These are phyloP conservation scores for Coemansia sp. DNA, from an alignment of 192 early-diverging fungal species.

Conservation along the genomic window DNA sequence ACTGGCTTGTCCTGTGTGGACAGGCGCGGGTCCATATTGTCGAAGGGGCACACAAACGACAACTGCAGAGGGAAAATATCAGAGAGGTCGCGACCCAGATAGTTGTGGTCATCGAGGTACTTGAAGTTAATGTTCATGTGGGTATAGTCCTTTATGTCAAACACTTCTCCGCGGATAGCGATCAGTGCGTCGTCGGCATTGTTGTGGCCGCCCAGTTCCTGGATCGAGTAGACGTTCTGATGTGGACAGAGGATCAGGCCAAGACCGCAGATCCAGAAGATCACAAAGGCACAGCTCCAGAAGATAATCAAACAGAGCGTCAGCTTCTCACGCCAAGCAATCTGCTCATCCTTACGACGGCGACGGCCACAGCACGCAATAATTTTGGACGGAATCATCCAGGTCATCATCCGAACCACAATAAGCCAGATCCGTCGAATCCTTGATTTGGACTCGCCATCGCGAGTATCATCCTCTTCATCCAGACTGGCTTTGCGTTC, in stretches of 20 bases:
- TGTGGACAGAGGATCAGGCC: slow-evolving; percentile 70
- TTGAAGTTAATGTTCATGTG: slow-evolving; percentile 55
- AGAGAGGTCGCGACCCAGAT: slow-evolving; percentile 67
- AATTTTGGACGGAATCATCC: slow-evolving; percentile 69
- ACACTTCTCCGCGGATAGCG: slow-evolving; percentile 76
- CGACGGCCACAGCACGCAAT: slow-evolving; percentile 72
- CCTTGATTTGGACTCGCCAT: slow-evolving; percentile 50
- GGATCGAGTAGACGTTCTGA: slow-evolving; percentile 66
- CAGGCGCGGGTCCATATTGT: slow-evolving; percentile 55
- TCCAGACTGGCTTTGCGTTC: slow-evolving; percentile 20
- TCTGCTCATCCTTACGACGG: slow-evolving; percentile 70
- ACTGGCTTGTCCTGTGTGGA: slow-evolving; percentile 50
- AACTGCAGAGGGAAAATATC: slow-evolving; percentile 68
- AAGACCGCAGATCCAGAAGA: slow-evolving; percentile 80
- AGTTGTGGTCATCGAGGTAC: slow-evolving; percentile 54
- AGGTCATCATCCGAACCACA: slow-evolving; percentile 62
- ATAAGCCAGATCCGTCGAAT: slow-evolving; percentile 77
- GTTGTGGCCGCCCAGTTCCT: slow-evolving; percentile 61
- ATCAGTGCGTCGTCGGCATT: slow-evolving; percentile 59
- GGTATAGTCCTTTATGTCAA: slow-evolving; percentile 66
- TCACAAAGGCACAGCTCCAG: slow-evolving; percentile 69
- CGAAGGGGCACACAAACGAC: slow-evolving; percentile 56
- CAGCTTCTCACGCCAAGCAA: slow-evolving; percentile 96
- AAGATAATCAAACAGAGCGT: slow-evolving; percentile 81
- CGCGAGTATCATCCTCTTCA: slow-evolving; percentile 38